Evolutionary conservation across 305 asterid species (phyloP).

Genomic region (Plantago coronopus): DNA sequence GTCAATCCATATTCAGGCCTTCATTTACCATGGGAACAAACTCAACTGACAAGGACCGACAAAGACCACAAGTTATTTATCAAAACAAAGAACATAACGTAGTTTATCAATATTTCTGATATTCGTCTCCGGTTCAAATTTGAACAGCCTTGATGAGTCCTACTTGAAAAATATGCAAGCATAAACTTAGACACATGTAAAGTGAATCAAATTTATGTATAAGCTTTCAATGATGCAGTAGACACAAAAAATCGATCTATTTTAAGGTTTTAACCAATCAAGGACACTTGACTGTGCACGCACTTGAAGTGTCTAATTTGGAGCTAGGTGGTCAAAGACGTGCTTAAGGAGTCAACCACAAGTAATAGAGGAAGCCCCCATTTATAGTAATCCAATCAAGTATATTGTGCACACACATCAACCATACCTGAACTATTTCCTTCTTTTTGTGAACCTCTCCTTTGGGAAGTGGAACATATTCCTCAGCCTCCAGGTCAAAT

Average conservation of each 20-base stretch:
- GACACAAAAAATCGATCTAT: no score
- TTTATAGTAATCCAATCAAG: not conserved
- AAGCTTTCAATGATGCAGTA: no score
- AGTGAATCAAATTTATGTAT: no score
- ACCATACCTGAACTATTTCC: slow-evolving; percentile 86
- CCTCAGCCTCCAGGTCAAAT: slow-evolving; percentile 97
- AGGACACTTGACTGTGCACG: no score
- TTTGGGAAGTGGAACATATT: slow-evolving; percentile 97
- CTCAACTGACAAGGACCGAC: not conserved
- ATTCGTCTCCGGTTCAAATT: not conserved
- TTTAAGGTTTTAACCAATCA: no score
- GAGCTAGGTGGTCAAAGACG: no score
- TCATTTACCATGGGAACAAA: not conserved
- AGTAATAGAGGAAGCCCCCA: no score
- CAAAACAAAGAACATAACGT: not conserved
- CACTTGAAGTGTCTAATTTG: no score
- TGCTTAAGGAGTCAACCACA: not conserved
- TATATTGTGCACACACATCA: not conserved
- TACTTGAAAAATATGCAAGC: no score
- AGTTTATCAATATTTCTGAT: not conserved
- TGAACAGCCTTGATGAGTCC: no score
- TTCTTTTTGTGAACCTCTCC: slow-evolving; percentile 99
- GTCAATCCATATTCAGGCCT: slow-evolving; percentile 6
- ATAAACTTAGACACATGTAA: no score
- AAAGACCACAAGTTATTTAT: not conserved